Conservation (phyloP, 164 flowering plant genomes). For the Tinospora cordifolia region DNA sequence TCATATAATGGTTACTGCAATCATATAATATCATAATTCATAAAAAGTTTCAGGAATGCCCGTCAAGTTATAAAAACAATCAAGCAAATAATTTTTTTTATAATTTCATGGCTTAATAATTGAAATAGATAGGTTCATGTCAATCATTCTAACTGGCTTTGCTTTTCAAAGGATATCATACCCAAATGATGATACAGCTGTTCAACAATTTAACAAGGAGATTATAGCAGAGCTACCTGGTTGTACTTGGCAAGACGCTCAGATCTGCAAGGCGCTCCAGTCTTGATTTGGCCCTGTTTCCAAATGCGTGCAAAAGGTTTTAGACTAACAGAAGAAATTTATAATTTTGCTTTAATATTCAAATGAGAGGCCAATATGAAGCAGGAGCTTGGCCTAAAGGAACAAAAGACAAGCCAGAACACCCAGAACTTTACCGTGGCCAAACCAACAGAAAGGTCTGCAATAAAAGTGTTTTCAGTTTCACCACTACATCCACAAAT, state of each 20-base stretch:
- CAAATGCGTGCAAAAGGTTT: background rate
- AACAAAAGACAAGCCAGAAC: background rate
- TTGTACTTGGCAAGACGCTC: conserved; percentile 40
- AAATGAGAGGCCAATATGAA: background rate
- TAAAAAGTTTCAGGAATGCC: too few species aligned
- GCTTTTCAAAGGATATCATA: too few species aligned
- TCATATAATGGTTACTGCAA: too few species aligned
- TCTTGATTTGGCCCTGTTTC: conserved; percentile 35
- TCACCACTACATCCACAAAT: conserved; percentile 32
- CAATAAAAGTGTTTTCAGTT: conserved; percentile 44
- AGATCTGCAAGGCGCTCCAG: conserved; percentile 42
- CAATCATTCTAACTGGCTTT: background rate
- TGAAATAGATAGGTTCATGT: too few species aligned
- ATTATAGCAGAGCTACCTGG: conserved; percentile 21
- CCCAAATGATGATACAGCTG: too few species aligned
- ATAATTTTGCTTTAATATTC: background rate
- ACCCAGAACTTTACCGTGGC: conserved; percentile 24
- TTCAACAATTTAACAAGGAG: background rate
- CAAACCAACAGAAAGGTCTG: conserved; percentile 44
- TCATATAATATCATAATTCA: too few species aligned
- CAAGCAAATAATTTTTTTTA: too few species aligned
- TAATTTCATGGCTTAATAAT: too few species aligned
- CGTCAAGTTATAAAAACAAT: too few species aligned
- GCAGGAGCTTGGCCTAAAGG: too few species aligned
- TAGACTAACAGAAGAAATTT: background rate